Evolutionary conservation across 331 rosid species (phyloP).

Genomic region (Arachis monticola): DNA sequence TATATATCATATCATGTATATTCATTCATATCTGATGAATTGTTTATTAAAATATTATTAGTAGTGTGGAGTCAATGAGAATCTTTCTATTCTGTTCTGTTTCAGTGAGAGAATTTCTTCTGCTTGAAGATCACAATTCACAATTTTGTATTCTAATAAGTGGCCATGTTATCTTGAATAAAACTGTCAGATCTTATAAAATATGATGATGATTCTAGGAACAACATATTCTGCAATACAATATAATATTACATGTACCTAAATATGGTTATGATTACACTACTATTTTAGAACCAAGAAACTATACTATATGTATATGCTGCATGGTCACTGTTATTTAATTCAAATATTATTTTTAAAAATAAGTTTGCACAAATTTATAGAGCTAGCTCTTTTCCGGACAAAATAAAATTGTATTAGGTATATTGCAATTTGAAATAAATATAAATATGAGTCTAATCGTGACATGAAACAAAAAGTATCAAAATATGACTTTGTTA

Average conservation of each 20-base stretch:
- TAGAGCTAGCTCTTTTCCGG: neutral
- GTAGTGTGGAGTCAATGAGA: conserved; percentile 39
- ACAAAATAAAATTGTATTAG: conserved; percentile 3
- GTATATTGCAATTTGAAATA: conserved; percentile 10
- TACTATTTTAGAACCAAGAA: conserved; percentile 4
- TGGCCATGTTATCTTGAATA: conserved; percentile 28
- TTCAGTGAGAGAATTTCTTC: conserved; percentile 19
- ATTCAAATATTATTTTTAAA: too few relatives aligned
- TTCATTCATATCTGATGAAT: neutral
- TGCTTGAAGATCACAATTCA: neutral
- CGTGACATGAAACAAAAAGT: too few relatives aligned
- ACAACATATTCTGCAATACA: neutral
- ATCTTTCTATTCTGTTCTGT: conserved; percentile 36
- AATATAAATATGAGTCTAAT: too few relatives aligned
- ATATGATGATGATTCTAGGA: conserved; percentile 28
- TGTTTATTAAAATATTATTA: conserved; percentile 30
- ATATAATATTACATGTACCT: conserved; percentile 26
- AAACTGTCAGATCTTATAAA: conserved; percentile 21
- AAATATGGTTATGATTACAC: conserved; percentile 7
- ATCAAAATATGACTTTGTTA: too few relatives aligned
- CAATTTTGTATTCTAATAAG: conserved; percentile 36
- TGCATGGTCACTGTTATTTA: neutral
- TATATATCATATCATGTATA: too few relatives aligned
- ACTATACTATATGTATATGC: neutral
- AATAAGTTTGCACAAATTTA: neutral